Evolutionary conservation across 345 rosid species (phyloP), one percentile per base, ranked within the genome.

Genomic region (Pugionium cornutum): DNA sequence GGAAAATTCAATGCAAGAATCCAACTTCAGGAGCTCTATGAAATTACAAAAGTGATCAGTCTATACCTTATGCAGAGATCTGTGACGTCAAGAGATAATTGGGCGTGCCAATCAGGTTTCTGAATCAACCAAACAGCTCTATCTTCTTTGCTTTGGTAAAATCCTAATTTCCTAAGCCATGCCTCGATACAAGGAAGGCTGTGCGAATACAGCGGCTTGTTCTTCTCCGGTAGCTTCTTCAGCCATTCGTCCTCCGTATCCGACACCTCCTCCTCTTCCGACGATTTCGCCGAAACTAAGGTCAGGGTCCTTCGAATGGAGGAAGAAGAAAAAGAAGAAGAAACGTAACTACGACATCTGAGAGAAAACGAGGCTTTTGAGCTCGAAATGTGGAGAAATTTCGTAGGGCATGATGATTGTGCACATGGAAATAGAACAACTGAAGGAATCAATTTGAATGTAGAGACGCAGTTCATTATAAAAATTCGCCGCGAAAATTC

Each of bases 141-240:
- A 75, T 89, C 89, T 6, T 85, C 96, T 68, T 74, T 79, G 76
- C 85, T 83, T 75, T 84, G 96, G 36, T 56, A 70, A 80, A 89
- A 92, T 72, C 92, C 98, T 67, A 89, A 56, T 8, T 60, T 81
- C 67, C 71, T 83, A 29, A 92, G 78, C 98, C 97, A 92, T 10
- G 91, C 87, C 62, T 92, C 97, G 63, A 92, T 88, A 64, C 98
- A 86, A 29, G 96, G 96, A 78, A 92, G 76, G 78, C 97, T 92
- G 53, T 92, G 95, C 18, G 99, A 86, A 70, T 88, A 92, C 53
- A 92, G 59, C 35, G 97, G 94, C 83, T 80, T 89, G 64, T 69
- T 80, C 84, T 85, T 88, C 28, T 89, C 97, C 35, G 92, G 92
- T 45, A 86, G 89, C 68, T 72, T 82, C 75, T 80, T 78, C 9